phyloP scores from a whole-genome alignment of 129 eudicot species.

The Escallonia rubra region DNA sequence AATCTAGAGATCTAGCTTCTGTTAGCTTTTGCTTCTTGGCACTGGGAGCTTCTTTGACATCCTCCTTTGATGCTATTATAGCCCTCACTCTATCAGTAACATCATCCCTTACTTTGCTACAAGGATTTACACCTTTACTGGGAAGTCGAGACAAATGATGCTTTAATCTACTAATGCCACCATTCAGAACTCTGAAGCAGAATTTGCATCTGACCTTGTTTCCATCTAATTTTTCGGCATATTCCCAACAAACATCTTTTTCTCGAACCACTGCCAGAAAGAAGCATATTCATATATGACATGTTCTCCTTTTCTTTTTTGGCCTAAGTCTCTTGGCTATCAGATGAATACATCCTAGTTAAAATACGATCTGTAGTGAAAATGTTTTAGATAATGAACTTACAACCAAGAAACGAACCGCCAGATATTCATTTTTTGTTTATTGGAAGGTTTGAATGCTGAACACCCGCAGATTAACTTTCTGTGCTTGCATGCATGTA shows the following conservation, averaged over 20 bases:
- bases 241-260: slow-evolving; percentile 91
- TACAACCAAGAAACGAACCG: too few relatives aligned
- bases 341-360: not conserved
- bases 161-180: slow-evolving; percentile 90
- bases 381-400: not conserved
- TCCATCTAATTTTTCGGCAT: slow-evolving; percentile 90
- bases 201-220: slow-evolving; percentile 94
- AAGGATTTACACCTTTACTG: slow-evolving; percentile 93
- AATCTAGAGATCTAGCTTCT: slow-evolving; percentile 41
- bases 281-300: not conserved
- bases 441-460: too few relatives aligned
- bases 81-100: slow-evolving; percentile 70
- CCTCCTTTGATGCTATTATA: slow-evolving; percentile 64
- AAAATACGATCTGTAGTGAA: not conserved
- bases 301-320: slow-evolving; percentile 2
- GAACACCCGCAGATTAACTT: too few relatives aligned
- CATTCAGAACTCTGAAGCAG: slow-evolving; percentile 77
- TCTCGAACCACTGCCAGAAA: slow-evolving; percentile 78
- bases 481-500: too few relatives aligned
- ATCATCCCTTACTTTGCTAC: slow-evolving; percentile 89
- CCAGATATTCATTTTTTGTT: too few relatives aligned
- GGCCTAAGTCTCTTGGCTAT: not conserved
- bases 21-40: slow-evolving; percentile 48
- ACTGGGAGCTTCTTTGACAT: slow-evolving; percentile 38
- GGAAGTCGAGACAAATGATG: slow-evolving; percentile 93